phyloP scores from a whole-genome alignment of 2,329 filamentous ascomycete genomes.

The Rhinocladiella similis region DNA sequence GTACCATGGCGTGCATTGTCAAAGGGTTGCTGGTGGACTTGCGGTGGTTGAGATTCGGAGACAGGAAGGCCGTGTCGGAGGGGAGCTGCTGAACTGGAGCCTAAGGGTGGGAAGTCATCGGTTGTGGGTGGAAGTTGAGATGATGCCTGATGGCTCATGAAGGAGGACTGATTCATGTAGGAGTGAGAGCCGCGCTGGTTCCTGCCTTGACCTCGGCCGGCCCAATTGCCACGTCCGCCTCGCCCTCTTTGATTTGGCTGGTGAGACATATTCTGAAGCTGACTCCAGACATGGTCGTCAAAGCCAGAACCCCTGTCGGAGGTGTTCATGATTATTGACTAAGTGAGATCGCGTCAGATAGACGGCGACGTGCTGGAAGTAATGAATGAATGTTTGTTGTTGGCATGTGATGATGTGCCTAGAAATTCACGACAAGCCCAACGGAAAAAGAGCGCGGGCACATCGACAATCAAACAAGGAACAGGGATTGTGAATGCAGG shows the following conservation, averaged over 20 bases:
- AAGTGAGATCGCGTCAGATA: neutral
- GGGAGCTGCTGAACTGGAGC: neutral
- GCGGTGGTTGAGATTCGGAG: conserved; percentile 4
- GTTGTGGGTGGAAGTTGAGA: neutral
- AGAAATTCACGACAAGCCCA: too few species aligned
- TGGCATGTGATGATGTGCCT: neutral
- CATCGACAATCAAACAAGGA: too few species aligned
- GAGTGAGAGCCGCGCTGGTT: neutral
- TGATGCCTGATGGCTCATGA: neutral
- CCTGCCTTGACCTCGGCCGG: neutral
- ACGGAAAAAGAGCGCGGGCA: too few species aligned
- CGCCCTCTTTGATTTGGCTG: conserved; percentile 2
- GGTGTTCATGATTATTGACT: conserved; percentile 4
- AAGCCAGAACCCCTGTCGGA: conserved; percentile 8
- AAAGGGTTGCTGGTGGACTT: neutral
- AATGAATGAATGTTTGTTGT: too few species aligned
- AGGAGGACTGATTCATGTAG: neutral
- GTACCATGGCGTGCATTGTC: conserved; percentile 10
- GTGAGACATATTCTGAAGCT: conserved; percentile 9
- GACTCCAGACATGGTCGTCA: conserved; percentile 6
- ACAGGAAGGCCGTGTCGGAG: neutral
- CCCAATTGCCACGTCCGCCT: conserved; percentile 4
- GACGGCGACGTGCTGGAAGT: neutral
- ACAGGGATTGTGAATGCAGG: too few species aligned
- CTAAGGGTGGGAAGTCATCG: conserved; percentile 14